These are phyloP conservation scores for Capronia americana DNA, from an alignment of 2,329 filamentous ascomycete species.

Conservation along the genomic window DNA sequence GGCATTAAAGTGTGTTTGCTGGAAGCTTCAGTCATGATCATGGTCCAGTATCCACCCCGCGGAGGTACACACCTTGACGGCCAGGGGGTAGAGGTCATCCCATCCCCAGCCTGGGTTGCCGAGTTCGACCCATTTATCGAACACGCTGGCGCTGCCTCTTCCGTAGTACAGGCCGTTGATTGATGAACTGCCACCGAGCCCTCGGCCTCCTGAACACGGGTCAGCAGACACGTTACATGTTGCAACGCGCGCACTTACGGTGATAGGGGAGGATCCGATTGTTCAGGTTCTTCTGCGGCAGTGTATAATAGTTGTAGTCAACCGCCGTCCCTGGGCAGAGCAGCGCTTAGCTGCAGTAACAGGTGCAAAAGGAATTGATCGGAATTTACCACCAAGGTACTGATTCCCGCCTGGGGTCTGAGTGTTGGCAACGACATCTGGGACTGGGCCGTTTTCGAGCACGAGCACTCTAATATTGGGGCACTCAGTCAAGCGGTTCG, in stretches of 20 bases:
- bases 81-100: slow-evolving; percentile 26
- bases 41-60: neutral
- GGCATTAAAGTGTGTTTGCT: slow-evolving; percentile 42
- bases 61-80: slow-evolving; percentile 18
- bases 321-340: slow-evolving; percentile 39
- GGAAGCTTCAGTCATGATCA: neutral
- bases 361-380: neutral
- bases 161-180: slow-evolving; percentile 35
- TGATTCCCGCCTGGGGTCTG: slow-evolving; percentile 39
- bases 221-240: neutral
- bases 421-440: slow-evolving; percentile 39
- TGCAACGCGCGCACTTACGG: slow-evolving; percentile 12
- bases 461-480: slow-evolving; percentile 31
- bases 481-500: slow-evolving; percentile 38
- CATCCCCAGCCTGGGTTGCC: slow-evolving; percentile 37
- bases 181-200: slow-evolving; percentile 32
- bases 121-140: slow-evolving; percentile 32
- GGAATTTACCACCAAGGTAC: slow-evolving; percentile 31
- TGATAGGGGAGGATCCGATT: slow-evolving; percentile 30
- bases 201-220: slow-evolving; percentile 18
- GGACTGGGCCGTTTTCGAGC: slow-evolving; percentile 39
- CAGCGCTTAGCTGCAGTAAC: neutral
- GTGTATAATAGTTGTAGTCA: slow-evolving; percentile 43
- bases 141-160: slow-evolving; percentile 32
- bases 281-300: slow-evolving; percentile 25